Evolutionary conservation across 2,329 filamentous ascomycete genomes (phyloP), one percentile per base, ranked within the genome.

Genomic region (Clarireedia sp.): DNA sequence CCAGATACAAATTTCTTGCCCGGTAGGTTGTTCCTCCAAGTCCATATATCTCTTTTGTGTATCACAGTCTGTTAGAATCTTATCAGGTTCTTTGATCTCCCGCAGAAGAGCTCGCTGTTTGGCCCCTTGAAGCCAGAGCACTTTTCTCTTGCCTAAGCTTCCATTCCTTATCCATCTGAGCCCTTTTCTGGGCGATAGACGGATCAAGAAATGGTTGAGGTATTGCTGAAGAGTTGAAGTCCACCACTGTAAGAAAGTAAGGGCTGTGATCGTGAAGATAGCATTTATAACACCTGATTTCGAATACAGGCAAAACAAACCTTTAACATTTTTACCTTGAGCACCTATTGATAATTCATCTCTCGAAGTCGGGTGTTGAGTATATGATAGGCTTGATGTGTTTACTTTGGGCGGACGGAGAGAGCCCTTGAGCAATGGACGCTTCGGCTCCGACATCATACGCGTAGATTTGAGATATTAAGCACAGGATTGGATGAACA

Each of bases 151-250:
- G 50, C 12, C 62, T 54, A n/a, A 38, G 29, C 19, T 52, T 43
- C 60, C 53, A 57, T 49, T 64, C 40, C 17, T 57, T 57, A 19
- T 62, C 58, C 21, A 48, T 56, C 51, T 58, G 55, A 10, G 60
- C 51, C 5, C 58, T 56, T 12, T 55, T 51, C 46, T 63, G 50
- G 6, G 67, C 52, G 17, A 66, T 59, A 0, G 59, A 56, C 5
- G 63, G 63, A 38, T 68, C 63, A 24, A 68, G 56, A 41, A 67
- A 67, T 10, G 65, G 65, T 51, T 63, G 60, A 7, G 64, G 63
- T 8, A 57, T 46, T 33, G 57, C 54, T 47, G 54, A 56, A 33
- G 62, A 63, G 10, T 52, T 60, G 38, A 63, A 64, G 24, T 65
- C 62, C 7, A 60, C 45, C 3, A 58, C 62, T 67, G 43, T 48